Base-by-base conservation (phyloP, 495 filamentous ascomycete species). In the Letharia lupina region DNA sequence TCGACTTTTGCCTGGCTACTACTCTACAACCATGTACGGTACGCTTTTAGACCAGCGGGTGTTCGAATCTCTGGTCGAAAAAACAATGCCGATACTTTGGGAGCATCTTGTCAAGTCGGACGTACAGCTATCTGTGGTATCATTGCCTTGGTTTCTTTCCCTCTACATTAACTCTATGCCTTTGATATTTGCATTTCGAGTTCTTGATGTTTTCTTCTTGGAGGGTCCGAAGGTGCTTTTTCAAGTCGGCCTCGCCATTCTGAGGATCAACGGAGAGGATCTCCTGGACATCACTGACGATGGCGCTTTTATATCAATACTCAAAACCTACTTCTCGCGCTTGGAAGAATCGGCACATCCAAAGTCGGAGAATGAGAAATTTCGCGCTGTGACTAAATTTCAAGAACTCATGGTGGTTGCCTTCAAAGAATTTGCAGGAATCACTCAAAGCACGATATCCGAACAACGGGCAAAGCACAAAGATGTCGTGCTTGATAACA, bases 141-240 rank as follows among this genome's bases (percentile, higher is more conserved):
- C 93, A 40, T 81, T 98, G 12, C 94, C 94, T 23, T 98, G 94
- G 94, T 98, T 98, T 72, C 83, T 98, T 33, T 97, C 93, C 10
- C 82, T 98, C 8, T 98, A 98, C 73, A 96, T 98, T 79, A 98
- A 98, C 79, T 97, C 93, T 0, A 98, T 98, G 93, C 94, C 94
- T 9, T 79, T 98, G 0, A 91, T 96, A 6, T 98, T 98, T 74
- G 94, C 94, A 40, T 97, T 97, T 76, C 84, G 94, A 45, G 94
- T 98, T 31, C 75, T 98, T 58, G 94, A 98, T 73, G 92, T 98
- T 60, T 98, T 98, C 78, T 98, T 98, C 77, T 83, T 98, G 56
- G 94, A 98, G 76, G 94, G 94, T 0, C 93, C 94, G 6, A 98
- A 97, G 75, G 94, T 98, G 3, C 80, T 98, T 6, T 98, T 98